Base-by-base conservation (phyloP, 2,329 filamentous ascomycete species). In the Fusarium vanettenii region DNA sequence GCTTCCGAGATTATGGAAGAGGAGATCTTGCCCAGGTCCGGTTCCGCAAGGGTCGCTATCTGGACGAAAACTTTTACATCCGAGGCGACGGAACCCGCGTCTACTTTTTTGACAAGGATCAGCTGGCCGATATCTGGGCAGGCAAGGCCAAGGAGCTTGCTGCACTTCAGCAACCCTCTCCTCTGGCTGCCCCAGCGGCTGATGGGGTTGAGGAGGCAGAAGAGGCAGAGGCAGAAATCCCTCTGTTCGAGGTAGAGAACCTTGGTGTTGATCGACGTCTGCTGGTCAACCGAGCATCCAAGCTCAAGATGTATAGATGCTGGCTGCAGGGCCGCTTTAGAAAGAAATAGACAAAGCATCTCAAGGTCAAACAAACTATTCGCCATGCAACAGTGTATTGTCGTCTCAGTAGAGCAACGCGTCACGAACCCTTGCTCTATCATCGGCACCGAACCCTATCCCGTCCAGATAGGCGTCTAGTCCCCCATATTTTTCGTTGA, bases 241-340 rank as follows among this genome's bases (percentile, higher is more conserved):
- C 83, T 60, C 76, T 80, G 65, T 95, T 98, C 78, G 90, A 95
- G 59, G 86, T 98, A 56, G 85, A 93, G 66, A 90, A 97, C 56
- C 88, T 98, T 39, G 97, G 93, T 29, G 89, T 96, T 65, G 97
- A 99, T 82, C 92, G 95, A 75, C 91, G 97, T 69, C 89, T 99
- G 86, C 88, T 99, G 65, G 95, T 99, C 66, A 99, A 99, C 82
- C 91, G 97, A 74, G 94, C 95, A 64, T 90, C 92, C 79, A 93
- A 95, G 84, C 87, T 98, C 59, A 99, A 98, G 85, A 99, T 99
- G 97, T 98, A 98, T 84, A 91, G 97, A 71, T 98, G 96, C 86
- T 99, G 97, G 95, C 90, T 97, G 82, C 94, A 97, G 83, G 94
- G 93, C 33, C 90, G 91, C 5, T 97, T 97, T 82, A 90, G 88